Percentiles rank a stretch among this genome's conserved stretches.
phyloP scores from a whole-genome alignment of 768 basidiomycete species.

The Serendipita sp. region DNA sequence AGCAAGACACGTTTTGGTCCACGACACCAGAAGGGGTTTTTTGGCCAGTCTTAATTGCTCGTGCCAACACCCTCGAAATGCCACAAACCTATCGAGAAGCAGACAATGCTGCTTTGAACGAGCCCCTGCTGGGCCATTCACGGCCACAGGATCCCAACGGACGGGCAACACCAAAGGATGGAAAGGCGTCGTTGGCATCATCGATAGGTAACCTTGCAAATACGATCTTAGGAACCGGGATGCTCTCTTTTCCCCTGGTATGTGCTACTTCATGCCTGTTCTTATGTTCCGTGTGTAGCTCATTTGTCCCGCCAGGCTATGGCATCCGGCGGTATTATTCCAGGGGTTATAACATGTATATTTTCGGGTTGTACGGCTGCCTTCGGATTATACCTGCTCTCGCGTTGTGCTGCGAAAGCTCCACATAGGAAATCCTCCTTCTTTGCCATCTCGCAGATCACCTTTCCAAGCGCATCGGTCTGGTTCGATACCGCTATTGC shows the following conservation, averaged over 20 bases:
- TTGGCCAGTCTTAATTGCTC: too few relatives aligned
- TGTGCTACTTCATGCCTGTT: conserved; percentile 13
- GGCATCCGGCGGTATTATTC: conserved; percentile 78
- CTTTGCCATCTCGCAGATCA: conserved; percentile 66
- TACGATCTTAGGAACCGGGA: conserved; percentile 85
- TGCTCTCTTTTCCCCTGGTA: conserved; percentile 79
- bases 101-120: conserved; percentile 18
- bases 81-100: conserved; percentile 52
- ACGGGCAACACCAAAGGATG: conserved; percentile 26
- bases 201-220: conserved; percentile 70
- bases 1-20: too few relatives aligned
- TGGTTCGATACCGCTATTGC: conserved; percentile 93
- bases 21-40: too few relatives aligned
- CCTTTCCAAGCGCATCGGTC: conserved; percentile 73
- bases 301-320: conserved; percentile 40
- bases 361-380: conserved; percentile 61
- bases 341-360: conserved; percentile 75
- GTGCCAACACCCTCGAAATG: conserved; percentile 31
- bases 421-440: conserved; percentile 66
- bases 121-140: conserved; percentile 33
- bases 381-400: conserved; percentile 82
- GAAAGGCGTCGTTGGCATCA: conserved; percentile 51
- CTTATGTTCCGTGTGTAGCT: not conserved
- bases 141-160: conserved; percentile 8
- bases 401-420: conserved; percentile 62